Base-by-base conservation (phyloP, 352 stramenopile genomes). In the Pythium aquatile region DNA sequence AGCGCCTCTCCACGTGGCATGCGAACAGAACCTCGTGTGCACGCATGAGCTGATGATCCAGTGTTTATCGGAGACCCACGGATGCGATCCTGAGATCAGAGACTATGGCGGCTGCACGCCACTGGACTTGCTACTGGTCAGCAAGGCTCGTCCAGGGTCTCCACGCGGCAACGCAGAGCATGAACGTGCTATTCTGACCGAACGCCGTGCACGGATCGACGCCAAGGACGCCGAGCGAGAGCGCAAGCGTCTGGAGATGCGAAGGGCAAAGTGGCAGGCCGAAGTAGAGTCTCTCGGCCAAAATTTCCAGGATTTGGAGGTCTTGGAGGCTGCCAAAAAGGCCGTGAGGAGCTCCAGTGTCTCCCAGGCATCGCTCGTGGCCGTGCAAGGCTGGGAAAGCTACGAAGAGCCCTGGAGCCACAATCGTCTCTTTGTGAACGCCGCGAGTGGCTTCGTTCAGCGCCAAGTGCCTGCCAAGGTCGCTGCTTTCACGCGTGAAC, bases 21-120 rank as follows among this genome's bases (percentile, higher is more conserved):
- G 85, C 44, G 81, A 93, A n/a, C 81, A 90, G 58, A 93, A 91
- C 63, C 66, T 93, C 39, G 83, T 91, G 61, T 93, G 85, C 42
- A 93, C 80, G 3, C 84, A 93, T 40, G 84, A 93, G 65, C 65
- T 82, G 1, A 66, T 79, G 39, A 86, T 93, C 52, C 75, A 85
- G 3, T 72, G 68, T 24, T 61, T 91, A 47, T 65, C 64, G 13
- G 80, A 89, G 35, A 75, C 65, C 5, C 70, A 89, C 52, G 84
- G 80, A 0, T 87, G 76, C 54, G 83, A 81, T 57, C 78, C 82
- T 0, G 68, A 82, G 33, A 55, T 88, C 3, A 46, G 68, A 2
- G 84, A 93, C 58, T 66, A 93, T 55, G 77, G 72, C 24, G 70
- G 65, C 6, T 61, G 46, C 17, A 64, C 58, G 10, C 77, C 84